Conservation (phyloP, 164 flowering plant species). For the Buxus sempervirens region DNA sequence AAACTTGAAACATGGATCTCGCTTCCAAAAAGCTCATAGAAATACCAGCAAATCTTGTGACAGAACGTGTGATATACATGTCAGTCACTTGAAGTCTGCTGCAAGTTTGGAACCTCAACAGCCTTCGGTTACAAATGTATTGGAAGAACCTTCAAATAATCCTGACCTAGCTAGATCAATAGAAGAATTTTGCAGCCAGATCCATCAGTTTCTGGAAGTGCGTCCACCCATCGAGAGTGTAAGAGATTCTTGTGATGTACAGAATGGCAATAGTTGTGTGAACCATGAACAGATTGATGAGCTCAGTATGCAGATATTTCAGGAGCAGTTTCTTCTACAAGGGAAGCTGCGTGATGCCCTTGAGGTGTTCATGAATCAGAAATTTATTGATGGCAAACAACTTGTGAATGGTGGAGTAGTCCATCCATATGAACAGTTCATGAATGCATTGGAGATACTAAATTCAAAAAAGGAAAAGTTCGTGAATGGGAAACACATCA, state of each 20-base stretch:
- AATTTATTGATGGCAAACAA: conserved; percentile 34
- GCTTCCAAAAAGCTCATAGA: conserved; percentile 25
- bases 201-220: conserved; percentile 14
- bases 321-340: conserved; percentile 27
- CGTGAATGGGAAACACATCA: conserved; percentile 23
- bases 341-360: conserved; percentile 54
- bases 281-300: conserved; percentile 28
- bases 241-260: conserved; percentile 15
- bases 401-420: conserved; percentile 30
- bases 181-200: conserved; percentile 47
- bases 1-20: conserved; percentile 22
- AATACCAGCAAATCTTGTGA: conserved; percentile 26
- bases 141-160: conserved; percentile 14
- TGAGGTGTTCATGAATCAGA: conserved; percentile 50
- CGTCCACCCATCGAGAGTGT: conserved; percentile 7
- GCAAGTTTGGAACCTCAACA: conserved; percentile 22
- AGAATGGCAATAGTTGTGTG: conserved; percentile 16
- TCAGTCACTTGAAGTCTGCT: conserved; percentile 23
- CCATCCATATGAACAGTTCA: conserved; percentile 44
- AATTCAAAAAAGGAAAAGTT: too few species aligned
- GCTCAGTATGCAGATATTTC: conserved; percentile 18
- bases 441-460: conserved; percentile 48
- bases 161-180: conserved; percentile 37
- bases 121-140: conserved; percentile 16
- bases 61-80: conserved; percentile 32